Base-by-base conservation (phyloP, 2,329 filamentous ascomycete species). In the Cryphonectria japonica region DNA sequence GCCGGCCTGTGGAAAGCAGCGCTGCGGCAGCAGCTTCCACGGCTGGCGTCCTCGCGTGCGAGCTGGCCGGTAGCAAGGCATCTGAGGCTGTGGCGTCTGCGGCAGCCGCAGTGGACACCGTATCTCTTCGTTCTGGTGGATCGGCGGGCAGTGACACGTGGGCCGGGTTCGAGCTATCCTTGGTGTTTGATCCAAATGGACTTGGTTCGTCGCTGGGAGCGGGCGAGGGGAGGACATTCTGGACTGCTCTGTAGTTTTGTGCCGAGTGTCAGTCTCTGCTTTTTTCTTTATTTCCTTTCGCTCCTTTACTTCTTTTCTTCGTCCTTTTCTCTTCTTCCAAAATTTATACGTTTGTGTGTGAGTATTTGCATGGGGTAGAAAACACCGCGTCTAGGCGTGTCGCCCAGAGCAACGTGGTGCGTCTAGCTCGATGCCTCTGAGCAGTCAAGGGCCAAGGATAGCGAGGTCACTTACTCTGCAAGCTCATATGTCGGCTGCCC, bases 191-290 rank as follows among this genome's bases (percentile, higher is more conserved):
- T 70, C 80, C 72, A 73, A 78, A 78, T 34, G 86, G 86, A 75
- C 86, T 88, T 22, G 83, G 82, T 72, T 90, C 88, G 74, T 91
- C 87, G 77, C 88, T 92, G 14, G 87, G 85, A 16, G 89, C 85
- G 43, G 90, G 89, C 19, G 91, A 91, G 8, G 89, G 88, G 66
- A 91, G 83, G 29, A 87, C 81, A 72, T 73, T 71, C 70, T 73
- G 57, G 62, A 74, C 69, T 67, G 70, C n/a, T 73, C 73, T 74
- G 69, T 59, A 29, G 52, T 37, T 26, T 37, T 26, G 66, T 16
- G 5, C 19, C 26, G 43, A 16, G 22, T 66, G 26, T 71, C 63
- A 73, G 69, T n/a, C 46, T n/a, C 22, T 7, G 22, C 19, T 50
- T 22, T 50, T 22, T 22, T 50, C 19, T 19, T 19, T 7, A 19